phyloP scores from a whole-genome alignment of 192 early-diverging fungal species.

The Umbelopsis vinacea region DNA sequence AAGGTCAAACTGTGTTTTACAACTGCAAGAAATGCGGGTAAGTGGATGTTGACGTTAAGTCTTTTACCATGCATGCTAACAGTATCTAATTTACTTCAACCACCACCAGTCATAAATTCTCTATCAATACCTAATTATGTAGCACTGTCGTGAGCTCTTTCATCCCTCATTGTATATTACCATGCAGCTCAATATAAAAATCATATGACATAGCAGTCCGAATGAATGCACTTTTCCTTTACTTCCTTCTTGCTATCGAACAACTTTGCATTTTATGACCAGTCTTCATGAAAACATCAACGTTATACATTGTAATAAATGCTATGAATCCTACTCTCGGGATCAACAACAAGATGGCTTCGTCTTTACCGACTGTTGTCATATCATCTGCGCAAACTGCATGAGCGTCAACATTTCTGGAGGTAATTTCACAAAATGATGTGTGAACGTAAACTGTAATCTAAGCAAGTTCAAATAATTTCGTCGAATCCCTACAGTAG shows the following conservation, averaged over 20 bases:
- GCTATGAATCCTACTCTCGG: slow-evolving; percentile 4
- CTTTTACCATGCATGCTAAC: too few relatives aligned
- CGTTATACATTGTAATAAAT: slow-evolving; percentile 11
- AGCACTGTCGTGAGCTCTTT: slow-evolving; percentile 5
- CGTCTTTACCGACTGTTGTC: slow-evolving; percentile 28
- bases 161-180: slow-evolving; percentile 20
- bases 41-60: slow-evolving; percentile 7
- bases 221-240: slow-evolving; percentile 1
- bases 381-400: slow-evolving; percentile 21
- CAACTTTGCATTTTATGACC: background rate
- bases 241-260: background rate
- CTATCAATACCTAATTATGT: slow-evolving; percentile 22
- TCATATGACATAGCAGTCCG: too few relatives aligned
- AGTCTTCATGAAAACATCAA: background rate
- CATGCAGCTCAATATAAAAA: background rate
- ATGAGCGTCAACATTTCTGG: background rate
- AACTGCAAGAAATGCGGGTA: slow-evolving; percentile 95
- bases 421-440: background rate
- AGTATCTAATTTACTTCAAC: background rate
- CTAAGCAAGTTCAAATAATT: background rate
- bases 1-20: slow-evolving; percentile 99
- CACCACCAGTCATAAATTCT: slow-evolving; percentile 31
- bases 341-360: background rate
- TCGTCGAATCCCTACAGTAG: background rate
- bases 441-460: too few relatives aligned